Evolutionary conservation across 805 yeast species (phyloP).

Genomic region (Wickerhamiella hasegawae): DNA sequence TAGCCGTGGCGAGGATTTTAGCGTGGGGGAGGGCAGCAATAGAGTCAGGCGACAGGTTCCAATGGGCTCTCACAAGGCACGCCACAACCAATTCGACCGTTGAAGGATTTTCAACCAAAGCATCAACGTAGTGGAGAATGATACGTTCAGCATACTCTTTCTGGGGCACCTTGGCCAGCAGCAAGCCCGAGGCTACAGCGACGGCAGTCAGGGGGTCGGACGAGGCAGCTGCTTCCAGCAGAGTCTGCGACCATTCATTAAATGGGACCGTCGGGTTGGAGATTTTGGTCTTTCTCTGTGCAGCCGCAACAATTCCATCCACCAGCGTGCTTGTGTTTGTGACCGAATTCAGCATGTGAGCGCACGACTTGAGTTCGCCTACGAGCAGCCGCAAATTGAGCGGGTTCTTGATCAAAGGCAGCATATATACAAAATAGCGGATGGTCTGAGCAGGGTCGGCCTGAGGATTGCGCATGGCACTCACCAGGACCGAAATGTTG

Average conservation of each 20-base stretch:
- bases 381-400: conserved; percentile 10
- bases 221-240: conserved; percentile 2
- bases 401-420: conserved; percentile 13
- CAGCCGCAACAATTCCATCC: conserved; percentile 11
- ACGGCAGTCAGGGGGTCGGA: conserved; percentile 9
- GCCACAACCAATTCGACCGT: conserved; percentile 6
- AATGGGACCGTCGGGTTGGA: conserved; percentile 9
- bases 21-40: conserved; percentile 3
- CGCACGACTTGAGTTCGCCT: conserved; percentile 7
- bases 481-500: neutral
- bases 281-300: conserved; percentile 8
- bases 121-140: conserved; percentile 1
- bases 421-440: conserved; percentile 6
- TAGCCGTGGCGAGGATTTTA: conserved; percentile 1
- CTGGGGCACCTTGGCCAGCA: neutral
- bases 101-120: neutral
- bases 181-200: conserved; percentile 6
- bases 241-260: neutral
- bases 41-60: conserved; percentile 4
- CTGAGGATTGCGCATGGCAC: neutral
- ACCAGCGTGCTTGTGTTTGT: conserved; percentile 3
- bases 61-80: conserved; percentile 10
- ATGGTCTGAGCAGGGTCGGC: neutral
- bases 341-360: neutral
- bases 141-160: neutral